These are phyloP conservation scores for Nissolia schottii DNA, from an alignment of 306 rosid genomes.

Conservation along the genomic window DNA sequence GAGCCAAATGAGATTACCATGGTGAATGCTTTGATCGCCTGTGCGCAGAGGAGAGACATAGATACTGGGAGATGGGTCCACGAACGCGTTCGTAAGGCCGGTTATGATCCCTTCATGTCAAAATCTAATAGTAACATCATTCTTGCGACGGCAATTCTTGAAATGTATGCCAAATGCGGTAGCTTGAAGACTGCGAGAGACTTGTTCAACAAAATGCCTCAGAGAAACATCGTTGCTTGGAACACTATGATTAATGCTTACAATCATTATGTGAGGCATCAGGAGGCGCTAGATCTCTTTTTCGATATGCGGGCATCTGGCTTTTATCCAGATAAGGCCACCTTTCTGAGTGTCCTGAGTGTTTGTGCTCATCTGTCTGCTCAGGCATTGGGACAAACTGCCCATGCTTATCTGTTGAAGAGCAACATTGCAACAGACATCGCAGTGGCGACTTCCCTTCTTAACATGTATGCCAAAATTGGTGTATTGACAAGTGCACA, in stretches of 20 bases:
- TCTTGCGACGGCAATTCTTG: constrained; percentile 65
- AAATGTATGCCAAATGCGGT: constrained; percentile 82
- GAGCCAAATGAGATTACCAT: constrained; percentile 71
- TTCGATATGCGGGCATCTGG: constrained; percentile 36
- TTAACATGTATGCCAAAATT: constrained; percentile 65
- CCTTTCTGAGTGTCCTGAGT: constrained; percentile 48
- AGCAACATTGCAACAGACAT: constrained; percentile 32
- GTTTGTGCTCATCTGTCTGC: constrained; percentile 50
- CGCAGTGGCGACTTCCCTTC: constrained; percentile 59
- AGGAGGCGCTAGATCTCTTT: constrained; percentile 45
- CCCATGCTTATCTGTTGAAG: constrained; percentile 55
- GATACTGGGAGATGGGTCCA: constrained; percentile 53
- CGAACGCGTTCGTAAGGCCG: constrained; percentile 38
- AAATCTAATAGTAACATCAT: constrained; percentile 36
- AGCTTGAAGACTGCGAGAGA: constrained; percentile 51
- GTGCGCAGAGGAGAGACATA: constrained; percentile 62
- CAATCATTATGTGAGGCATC: constrained; percentile 46
- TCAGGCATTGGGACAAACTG: constrained; percentile 50
- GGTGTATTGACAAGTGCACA: constrained; percentile 54
- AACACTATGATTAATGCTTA: constrained; percentile 64
- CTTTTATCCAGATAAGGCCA: constrained; percentile 49
- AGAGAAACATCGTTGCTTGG: constrained; percentile 59
- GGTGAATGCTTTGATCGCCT: constrained; percentile 68
- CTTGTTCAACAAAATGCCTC: constrained; percentile 60
- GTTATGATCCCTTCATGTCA: constrained; percentile 52